Percentiles rank a stretch among this genome's conserved stretches.
Evolutionary conservation across 352 stramenopile species (phyloP).

Genomic region (Phytophthora pistaciae): DNA sequence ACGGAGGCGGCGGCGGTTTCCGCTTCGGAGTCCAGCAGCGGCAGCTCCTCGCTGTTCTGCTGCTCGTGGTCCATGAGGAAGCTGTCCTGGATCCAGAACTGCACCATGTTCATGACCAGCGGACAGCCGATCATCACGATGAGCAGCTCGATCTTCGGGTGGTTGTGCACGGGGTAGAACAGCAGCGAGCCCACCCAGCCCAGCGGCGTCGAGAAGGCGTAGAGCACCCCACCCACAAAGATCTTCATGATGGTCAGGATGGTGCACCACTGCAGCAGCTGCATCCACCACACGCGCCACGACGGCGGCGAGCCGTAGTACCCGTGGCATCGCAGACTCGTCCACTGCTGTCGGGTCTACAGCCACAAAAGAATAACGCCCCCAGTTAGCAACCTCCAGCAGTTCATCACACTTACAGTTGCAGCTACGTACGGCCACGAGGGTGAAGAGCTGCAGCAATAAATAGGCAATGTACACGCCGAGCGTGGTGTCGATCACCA

Average conservation of each 20-base stretch:
- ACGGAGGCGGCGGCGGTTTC: constrained; percentile 3
- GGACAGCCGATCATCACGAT: constrained; percentile 89
- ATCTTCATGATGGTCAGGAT: constrained; percentile 78
- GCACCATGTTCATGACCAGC: constrained; percentile 88
- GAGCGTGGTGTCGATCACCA: constrained; percentile 85
- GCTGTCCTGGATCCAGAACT: constrained; percentile 89
- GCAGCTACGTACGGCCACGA: constrained; percentile 54
- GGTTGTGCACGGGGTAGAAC: constrained; percentile 74
- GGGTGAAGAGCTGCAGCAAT: constrained; percentile 67
- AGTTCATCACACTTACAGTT: not conserved
- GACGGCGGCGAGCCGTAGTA: constrained; percentile 77
- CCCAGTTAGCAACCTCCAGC: constrained; percentile 2
- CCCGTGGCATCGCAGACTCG: constrained; percentile 62
- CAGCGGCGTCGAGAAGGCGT: constrained; percentile 66
- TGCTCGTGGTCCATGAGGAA: constrained; percentile 73
- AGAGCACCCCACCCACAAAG: constrained; percentile 69
- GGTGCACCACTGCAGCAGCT: constrained; percentile 73
- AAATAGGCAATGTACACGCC: constrained; percentile 87
- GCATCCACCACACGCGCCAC: constrained; percentile 67
- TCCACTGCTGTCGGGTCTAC: constrained; percentile 68
- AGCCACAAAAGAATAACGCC: not conserved
- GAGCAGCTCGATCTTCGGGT: constrained; percentile 81
- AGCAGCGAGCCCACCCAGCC: constrained; percentile 67
- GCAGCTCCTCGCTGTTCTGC: constrained; percentile 41
- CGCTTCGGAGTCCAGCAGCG: constrained; percentile 31